These are phyloP conservation scores for Rubia peregrina DNA, from an alignment of 305 asterid genomes.

Conservation along the genomic window DNA sequence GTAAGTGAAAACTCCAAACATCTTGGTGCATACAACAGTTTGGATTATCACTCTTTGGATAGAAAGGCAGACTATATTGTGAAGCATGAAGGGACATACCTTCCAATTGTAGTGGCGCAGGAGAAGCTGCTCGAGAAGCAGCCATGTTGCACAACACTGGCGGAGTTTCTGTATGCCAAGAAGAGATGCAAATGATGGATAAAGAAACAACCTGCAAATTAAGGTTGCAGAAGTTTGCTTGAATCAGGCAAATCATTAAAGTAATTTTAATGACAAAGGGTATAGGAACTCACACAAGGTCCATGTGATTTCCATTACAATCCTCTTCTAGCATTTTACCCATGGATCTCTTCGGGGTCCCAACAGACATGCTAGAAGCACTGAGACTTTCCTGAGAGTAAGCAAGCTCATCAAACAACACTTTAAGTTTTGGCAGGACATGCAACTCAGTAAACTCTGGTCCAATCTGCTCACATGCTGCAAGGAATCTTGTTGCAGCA, in stretches of 20 bases:
- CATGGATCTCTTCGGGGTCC: constrained; percentile 32
- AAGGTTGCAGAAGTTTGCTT: constrained; percentile 9
- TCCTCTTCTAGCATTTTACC: constrained; percentile 40
- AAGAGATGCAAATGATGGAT: constrained; percentile 86
- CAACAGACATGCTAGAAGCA: constrained; percentile 33
- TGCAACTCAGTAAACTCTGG: constrained; percentile 66
- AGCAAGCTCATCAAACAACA: constrained; percentile 74
- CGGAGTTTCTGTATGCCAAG: constrained; percentile 99
- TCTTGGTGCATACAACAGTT: not conserved
- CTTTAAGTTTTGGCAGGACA: constrained; percentile 83
- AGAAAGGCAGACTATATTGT: constrained; percentile 14
- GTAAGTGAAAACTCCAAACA: not conserved
- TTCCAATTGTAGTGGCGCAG: constrained; percentile 82
- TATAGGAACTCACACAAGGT: constrained; percentile 65
- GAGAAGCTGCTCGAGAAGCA: constrained; percentile 92
- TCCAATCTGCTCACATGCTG: constrained; percentile 85
- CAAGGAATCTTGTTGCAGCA: constrained; percentile 70
- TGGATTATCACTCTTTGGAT: constrained; percentile 9
- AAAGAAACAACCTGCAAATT: constrained; percentile 60
- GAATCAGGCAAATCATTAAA: not conserved
- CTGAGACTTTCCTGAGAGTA: constrained; percentile 59
- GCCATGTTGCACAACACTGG: constrained; percentile 89
- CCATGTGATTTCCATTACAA: constrained; percentile 54
- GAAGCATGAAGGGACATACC: constrained; percentile 36
- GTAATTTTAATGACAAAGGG: constrained; percentile 2